Base-by-base conservation (phyloP, 2,329 filamentous ascomycete species). In the Aspergillus calidoustus region DNA sequence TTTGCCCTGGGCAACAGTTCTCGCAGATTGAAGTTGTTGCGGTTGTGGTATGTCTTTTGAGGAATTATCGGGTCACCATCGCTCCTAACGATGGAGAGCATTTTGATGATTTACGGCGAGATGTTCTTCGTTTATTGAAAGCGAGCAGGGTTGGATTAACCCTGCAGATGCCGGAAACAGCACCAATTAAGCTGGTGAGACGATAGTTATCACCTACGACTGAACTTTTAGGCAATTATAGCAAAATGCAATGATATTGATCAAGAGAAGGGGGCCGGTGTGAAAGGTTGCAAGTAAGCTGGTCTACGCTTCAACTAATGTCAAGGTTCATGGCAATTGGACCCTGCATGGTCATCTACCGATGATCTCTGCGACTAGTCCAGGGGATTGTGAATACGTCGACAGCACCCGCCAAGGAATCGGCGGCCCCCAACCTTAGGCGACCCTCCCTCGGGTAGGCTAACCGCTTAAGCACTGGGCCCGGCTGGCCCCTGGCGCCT, bases 121-220 rank as follows among this genome's bases (percentile, higher is more conserved):
- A 47, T 30, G 52, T 47, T 3, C 22, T 31, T 22, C 8, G 5
- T 9, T 23, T 50, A 13, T 31, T 60, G n/a, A 28, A 56, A 28
- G 49, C 30, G 28, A 60, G 58, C 22, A 44, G 13, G 15, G 19
- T 60, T 44, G 25, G 30, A n/a, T 41, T 60, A 19, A 60, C 58
- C 1, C 17, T 60, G 47, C 58, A 46, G 22, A 60, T 60, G 46
- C 44, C 46, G 7, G 4, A 47, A 2, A 25, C 23, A 8, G 8
- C 9, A 25, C 17, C 11, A 8, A 23, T 48, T 3, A 48, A 22
- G 9, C 13, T 48, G 11, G 9, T 48, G 22, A 25, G 15, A 15
- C 7, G 46, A 25, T 25, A 19, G 25, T 41, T 13, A 15, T 13
- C 15, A 5, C 8, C 5, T 41, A 15, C 5, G 11, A 17, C 9